These are phyloP conservation scores for Vaccinium macrocarpon DNA, from an alignment of 148 eudicot genomes.

Conservation along the genomic window DNA sequence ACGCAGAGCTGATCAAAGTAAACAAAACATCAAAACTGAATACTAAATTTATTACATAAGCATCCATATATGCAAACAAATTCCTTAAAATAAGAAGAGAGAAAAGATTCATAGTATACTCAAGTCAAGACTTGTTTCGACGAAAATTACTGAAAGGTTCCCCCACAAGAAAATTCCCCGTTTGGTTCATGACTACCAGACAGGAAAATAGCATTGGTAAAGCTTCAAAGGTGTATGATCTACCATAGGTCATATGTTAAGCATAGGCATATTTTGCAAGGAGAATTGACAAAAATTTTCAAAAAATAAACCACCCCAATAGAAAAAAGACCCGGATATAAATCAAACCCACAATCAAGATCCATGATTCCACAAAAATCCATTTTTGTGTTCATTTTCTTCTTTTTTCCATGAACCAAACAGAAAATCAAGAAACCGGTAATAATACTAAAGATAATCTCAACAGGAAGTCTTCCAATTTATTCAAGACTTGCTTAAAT, in stretches of 20 bases:
- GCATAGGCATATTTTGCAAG: too few relatives aligned
- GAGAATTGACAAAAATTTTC: too few relatives aligned
- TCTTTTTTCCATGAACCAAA: constrained; percentile 11
- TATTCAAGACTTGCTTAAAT: neutral
- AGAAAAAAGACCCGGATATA: neutral
- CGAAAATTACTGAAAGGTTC: neutral
- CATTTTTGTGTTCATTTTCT: neutral
- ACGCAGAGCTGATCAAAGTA: constrained; percentile 46
- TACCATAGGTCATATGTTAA: too few relatives aligned
- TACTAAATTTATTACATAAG: neutral
- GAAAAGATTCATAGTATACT: neutral
- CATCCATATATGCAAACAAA: neutral
- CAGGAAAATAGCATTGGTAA: too few relatives aligned
- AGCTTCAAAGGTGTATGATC: too few relatives aligned
- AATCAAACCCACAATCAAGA: neutral
- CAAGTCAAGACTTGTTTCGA: constrained; percentile 11
- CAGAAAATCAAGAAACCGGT: constrained; percentile 11
- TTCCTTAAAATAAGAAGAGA: neutral
- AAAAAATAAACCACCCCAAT: neutral
- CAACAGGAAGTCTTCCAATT: neutral
- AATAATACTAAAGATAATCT: neutral
- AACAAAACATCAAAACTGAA: neutral
- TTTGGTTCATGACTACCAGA: neutral
- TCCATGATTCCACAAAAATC: too few relatives aligned
- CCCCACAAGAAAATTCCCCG: neutral